Base-by-base conservation (phyloP, 495 filamentous ascomycete species). In the Aspergillus ellipticus region DNA sequence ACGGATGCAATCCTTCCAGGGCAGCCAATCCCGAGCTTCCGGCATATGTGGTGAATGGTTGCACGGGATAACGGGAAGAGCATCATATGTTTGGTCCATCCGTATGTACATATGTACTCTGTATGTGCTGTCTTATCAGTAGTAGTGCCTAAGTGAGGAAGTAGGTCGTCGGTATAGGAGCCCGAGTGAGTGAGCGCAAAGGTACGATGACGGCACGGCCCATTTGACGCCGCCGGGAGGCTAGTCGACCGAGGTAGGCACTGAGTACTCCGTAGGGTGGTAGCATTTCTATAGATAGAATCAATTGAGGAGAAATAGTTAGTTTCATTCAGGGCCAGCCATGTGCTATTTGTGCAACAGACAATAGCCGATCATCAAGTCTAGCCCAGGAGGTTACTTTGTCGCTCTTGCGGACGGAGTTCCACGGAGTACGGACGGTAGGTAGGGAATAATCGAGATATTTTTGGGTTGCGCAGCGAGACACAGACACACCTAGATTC, bases 331-430 rank as follows among this genome's bases (percentile, higher is more conserved):
- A 26, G 45, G 24, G 24, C 45, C 45, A 47, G 45, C 22, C 45
- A 48, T 48, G 45, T 48, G 45, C 22, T 29, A 28, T 48, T 48
- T 28, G 43, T 47, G 43, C 19, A 24, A 46, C 35, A 37, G 11
- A 37, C 33, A 37, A 10, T 37, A 37, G 33, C 2, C 10, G 13
- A 37, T 37, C 33, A 37, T 28, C 24, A 28, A 28, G 3, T 28
- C 24, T 28, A 7, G 24, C 24, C 24, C 24, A 28, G 24, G 24
- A 28, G 24, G 24, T 28, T 28, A 28, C 24, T 7, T 28, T 28
- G 24, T 28, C 7, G 3, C 4, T 28, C 7, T 3, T 28, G 7
- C 24, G 7, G 3, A 28, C 24, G 24, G 4, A 28, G 24, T 28
- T 28, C 24, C 24, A 37, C n/a, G n/a, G n/a, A n/a, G n/a, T n/a